Conservation (phyloP, 2,329 filamentous ascomycete genomes). For the Didymella segeticola region DNA sequence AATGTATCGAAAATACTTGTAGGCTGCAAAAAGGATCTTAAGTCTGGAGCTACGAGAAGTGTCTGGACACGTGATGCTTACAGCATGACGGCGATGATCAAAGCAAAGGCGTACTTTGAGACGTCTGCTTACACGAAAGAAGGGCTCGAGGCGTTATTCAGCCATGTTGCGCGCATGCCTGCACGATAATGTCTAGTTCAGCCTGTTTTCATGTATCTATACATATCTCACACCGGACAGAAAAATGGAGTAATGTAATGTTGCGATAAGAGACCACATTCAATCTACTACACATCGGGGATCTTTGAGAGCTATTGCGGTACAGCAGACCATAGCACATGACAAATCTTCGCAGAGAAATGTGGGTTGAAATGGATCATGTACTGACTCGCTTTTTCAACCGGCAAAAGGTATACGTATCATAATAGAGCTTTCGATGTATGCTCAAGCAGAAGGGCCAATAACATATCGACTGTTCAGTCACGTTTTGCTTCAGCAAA, state of each 20-base stretch:
- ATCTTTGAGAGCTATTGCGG: too few species aligned
- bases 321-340: too few species aligned
- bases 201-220: background rate
- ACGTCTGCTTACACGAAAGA: slow-evolving; percentile 18
- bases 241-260: background rate
- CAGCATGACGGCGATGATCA: slow-evolving; percentile 21
- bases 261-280: too few species aligned
- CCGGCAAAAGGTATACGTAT: too few species aligned
- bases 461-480: too few species aligned
- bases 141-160: slow-evolving; percentile 21
- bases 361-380: too few species aligned
- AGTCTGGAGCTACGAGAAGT: background rate
- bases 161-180: slow-evolving; percentile 14
- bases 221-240: background rate
- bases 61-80: slow-evolving; percentile 13
- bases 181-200: background rate
- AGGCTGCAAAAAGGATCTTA: slow-evolving; percentile 24
- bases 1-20: slow-evolving; percentile 24
- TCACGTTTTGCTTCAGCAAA: too few species aligned
- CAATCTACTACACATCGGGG: too few species aligned
- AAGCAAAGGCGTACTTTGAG: slow-evolving; percentile 25
- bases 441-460: too few species aligned
- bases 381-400: too few species aligned
- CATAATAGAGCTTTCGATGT: too few species aligned
- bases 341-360: too few species aligned